phyloP scores from a whole-genome alignment of 2,329 filamentous ascomycete genomes.

The Diaporthe sp. region DNA sequence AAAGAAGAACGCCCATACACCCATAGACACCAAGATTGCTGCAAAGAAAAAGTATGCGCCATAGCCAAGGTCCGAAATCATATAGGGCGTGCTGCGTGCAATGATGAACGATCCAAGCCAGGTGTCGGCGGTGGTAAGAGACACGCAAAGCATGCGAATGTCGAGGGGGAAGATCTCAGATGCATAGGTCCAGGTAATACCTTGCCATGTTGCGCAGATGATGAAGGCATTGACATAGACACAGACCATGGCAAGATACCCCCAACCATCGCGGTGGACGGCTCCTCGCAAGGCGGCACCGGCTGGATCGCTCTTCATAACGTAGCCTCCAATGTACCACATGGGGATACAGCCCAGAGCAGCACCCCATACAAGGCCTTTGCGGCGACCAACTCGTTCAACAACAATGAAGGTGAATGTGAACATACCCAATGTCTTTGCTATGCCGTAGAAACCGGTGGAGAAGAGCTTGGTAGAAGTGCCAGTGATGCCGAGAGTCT shows the following conservation, averaged over 20 bases:
- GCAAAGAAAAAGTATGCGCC: conserved; percentile 28
- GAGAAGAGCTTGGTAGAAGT: conserved; percentile 69
- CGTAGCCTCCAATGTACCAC: conserved; percentile 23
- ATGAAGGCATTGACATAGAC: conserved; percentile 22
- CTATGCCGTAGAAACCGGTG: conserved; percentile 74
- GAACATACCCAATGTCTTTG: conserved; percentile 71
- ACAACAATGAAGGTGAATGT: conserved; percentile 72
- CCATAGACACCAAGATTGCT: conserved; percentile 14
- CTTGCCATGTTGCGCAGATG: conserved; percentile 25
- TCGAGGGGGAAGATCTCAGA: conserved; percentile 20
- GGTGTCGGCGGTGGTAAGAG: conserved; percentile 13
- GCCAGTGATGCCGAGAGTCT: conserved; percentile 56
- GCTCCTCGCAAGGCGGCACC: conserved; percentile 11
- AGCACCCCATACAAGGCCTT: conserved; percentile 17
- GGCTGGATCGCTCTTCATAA: conserved; percentile 18
- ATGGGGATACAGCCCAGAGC: conserved; percentile 15
- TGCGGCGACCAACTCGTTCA: conserved; percentile 15
- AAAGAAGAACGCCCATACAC: conserved; percentile 67
- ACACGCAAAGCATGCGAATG: conserved; percentile 19
- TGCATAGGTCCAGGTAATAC: conserved; percentile 22
- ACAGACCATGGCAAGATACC: conserved; percentile 24
- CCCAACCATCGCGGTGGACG: conserved; percentile 19
- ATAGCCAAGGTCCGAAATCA: conserved; percentile 21
- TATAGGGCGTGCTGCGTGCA: conserved; percentile 15
- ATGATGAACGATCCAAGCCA: conserved; percentile 22